Evolutionary conservation across 2,329 filamentous ascomycete species (phyloP), one percentile per base, ranked within the genome.

Genomic region (Penicillium polonicum): DNA sequence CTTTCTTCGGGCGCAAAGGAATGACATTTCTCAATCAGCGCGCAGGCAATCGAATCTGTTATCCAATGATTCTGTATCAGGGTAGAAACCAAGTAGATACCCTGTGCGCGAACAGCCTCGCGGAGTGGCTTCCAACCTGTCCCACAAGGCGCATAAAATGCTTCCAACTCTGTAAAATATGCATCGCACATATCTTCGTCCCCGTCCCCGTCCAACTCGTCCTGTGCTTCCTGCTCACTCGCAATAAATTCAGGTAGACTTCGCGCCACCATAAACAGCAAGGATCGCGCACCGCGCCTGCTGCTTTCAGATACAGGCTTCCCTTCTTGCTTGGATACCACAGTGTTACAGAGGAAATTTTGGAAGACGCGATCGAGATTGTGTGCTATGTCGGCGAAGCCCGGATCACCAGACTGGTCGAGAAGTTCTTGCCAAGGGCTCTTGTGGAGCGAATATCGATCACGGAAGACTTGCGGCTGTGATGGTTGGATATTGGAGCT

Each of bases 111-210:
- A 31, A 76, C 74, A 52, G 74, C 73, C 59, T 75, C 72, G 25
- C 74, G 75, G 17, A 78, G 66, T 41, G 76, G 76, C 49, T 64
- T 69, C 76, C 76, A 78, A 21, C 75, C 75, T 57, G 60, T 59
- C 25, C 68, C 68, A 44, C 63, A 58, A 13, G 70, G 68, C 2
- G 74, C 70, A 64, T 77, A 78, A 48, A 70, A 70, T 31, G 67
- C 61, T 57, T 78, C 75, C 50, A 78, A 57, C 56, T 78, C 74
- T 7, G 74, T 77, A 58, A 77, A 76, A 55, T 77, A 75, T 49
- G 68, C 69, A 66, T 75, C 70, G 33, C 72, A 76, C 71, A 77
- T 75, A 62, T 78, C 70, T 39, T 72, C 66, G 19, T 74, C 71
- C 5, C 65, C 64, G 39, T 73, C 65, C n/a, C 69, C 66, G 4